Conservation (phyloP, 306 rosid genomes). For the Cicer pinnatifidum region DNA sequence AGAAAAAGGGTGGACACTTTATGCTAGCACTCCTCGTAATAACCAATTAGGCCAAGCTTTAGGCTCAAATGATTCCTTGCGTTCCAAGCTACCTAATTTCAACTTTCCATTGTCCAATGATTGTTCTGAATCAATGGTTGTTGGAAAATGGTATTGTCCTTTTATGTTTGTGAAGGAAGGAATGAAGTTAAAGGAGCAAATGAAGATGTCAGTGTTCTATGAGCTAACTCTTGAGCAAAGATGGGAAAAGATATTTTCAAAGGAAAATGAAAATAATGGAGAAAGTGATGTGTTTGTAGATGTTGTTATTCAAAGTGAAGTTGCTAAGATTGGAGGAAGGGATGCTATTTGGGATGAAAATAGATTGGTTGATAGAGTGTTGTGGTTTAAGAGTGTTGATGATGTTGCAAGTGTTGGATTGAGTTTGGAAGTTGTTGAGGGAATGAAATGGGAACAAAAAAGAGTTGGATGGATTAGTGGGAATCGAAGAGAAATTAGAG, state of each 20-base stretch:
- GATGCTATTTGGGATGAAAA: constrained; percentile 36
- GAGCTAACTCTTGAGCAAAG: constrained; percentile 16
- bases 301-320: constrained; percentile 17
- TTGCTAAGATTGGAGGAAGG: constrained; percentile 33
- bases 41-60: constrained; percentile 53
- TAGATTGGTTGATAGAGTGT: neutral
- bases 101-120: constrained; percentile 27
- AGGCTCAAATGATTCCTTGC: constrained; percentile 48
- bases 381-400: constrained; percentile 41
- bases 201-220: neutral
- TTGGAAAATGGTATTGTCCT: constrained; percentile 5
- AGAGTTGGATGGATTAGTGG: constrained; percentile 20
- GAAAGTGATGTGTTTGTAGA: constrained; percentile 43
- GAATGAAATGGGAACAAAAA: constrained; percentile 36
- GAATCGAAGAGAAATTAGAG: neutral
- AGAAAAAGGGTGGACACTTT: constrained; percentile 46
- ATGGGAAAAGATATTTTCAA: constrained; percentile 51
- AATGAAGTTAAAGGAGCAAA: neutral
- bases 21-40: constrained; percentile 24
- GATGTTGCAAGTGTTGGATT: constrained; percentile 40
- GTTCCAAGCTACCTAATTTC: constrained; percentile 48
- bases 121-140: constrained; percentile 4
- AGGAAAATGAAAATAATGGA: neutral
- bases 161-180: constrained; percentile 17
- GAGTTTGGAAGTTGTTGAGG: constrained; percentile 35